Base-by-base conservation (phyloP, 2,329 filamentous ascomycete species). In the Thermothelomyces thermophilus region DNA sequence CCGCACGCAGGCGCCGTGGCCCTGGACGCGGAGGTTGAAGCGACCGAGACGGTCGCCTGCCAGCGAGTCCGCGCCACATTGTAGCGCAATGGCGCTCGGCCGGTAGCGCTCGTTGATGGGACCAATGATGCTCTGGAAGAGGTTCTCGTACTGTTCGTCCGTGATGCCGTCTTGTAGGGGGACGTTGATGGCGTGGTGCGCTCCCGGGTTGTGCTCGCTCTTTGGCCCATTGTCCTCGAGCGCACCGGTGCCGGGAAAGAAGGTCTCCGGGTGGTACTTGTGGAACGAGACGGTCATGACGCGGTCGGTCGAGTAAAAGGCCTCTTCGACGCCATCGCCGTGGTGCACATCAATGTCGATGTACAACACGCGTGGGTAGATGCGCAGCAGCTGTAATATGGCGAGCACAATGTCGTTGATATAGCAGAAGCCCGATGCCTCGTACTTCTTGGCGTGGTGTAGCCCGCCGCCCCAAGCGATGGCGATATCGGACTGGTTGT, bases 351-450 rank as follows among this genome's bases (percentile, higher is more conserved):
- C 87, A 58, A 93, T 90, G 67, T 93, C 87, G 60, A 97, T 90
- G 68, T 97, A 96, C 51, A 97, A 76, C 7, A 97, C 90, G 42
- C 90, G 85, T 14, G 89, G 83, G 60, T 90, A 82, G 62, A 84
- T 79, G 26, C 87, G 84, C 14, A 97, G 75, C 9, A 98, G 79
- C 65, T 96, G 86, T 33, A 97, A 77, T 60, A 96, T 93, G 31
- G 87, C 89, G 41, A 98, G 79, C 51, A 97, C 93, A 61, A 97
- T 97, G 68, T 98, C 93, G 68, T 98, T 98, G 71, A 97, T 90
- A 71, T 98, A 98, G 72, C 93, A 98, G 69, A 98, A 98, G 0
- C 93, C 93, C 13, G 86, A 91, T 0, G 93, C 91, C 69, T 95
- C 90, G 46, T 85, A 82, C 65, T 91, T 93, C 69, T 97, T 96